Conservation (phyloP, 2,329 filamentous ascomycete genomes). For the Fusarium paranaense region DNA sequence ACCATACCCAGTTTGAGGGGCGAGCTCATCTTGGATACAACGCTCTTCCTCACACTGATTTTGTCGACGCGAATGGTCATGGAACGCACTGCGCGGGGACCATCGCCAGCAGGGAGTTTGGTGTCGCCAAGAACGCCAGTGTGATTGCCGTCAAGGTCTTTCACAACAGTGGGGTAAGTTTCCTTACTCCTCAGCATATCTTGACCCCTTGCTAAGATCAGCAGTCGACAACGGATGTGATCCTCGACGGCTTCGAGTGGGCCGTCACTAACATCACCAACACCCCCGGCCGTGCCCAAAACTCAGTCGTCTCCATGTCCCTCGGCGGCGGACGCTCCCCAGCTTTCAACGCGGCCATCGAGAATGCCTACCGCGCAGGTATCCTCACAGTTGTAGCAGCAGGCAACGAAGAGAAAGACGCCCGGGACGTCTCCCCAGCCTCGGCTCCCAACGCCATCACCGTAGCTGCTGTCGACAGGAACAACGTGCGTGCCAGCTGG, state of each 20-base stretch:
- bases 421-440: constrained; percentile 58
- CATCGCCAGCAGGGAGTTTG: constrained; percentile 57
- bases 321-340: constrained; percentile 60
- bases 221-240: constrained; percentile 40
- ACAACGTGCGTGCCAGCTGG: constrained; percentile 55
- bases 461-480: constrained; percentile 61
- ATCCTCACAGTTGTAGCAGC: constrained; percentile 67
- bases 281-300: constrained; percentile 51
- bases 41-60: constrained; percentile 47
- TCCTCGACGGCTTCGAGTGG: constrained; percentile 51
- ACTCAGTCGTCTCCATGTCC: constrained; percentile 67
- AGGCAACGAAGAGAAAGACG: constrained; percentile 61
- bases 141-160: constrained; percentile 62
- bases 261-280: constrained; percentile 56
- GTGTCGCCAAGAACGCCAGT: constrained; percentile 58
- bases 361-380: constrained; percentile 57
- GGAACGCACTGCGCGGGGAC: constrained; percentile 62
- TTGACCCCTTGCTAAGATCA: not conserved
- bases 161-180: constrained; percentile 35
- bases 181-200: not conserved
- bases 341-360: constrained; percentile 63
- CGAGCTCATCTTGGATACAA: constrained; percentile 55
- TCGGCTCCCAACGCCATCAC: constrained; percentile 61
- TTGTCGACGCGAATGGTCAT: constrained; percentile 55
- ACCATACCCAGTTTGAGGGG: constrained; percentile 59